Evolutionary conservation across 768 basidiomycete genomes (phyloP), one percentile per base, ranked within the genome.

Genomic region (Auriculariales sp.): DNA sequence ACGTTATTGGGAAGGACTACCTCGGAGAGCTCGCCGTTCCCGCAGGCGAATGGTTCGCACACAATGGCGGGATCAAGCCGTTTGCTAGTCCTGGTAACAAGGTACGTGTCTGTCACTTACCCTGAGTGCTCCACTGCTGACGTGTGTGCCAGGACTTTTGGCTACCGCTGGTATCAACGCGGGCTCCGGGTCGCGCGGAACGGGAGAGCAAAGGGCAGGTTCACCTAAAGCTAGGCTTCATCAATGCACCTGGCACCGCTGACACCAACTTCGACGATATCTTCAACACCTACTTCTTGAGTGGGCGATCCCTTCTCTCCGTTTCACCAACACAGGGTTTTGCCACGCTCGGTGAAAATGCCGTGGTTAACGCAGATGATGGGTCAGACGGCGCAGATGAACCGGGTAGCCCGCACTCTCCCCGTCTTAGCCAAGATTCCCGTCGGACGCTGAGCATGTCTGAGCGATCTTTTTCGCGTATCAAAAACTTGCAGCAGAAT

Each of bases 1-100:
- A 51, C 32, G 14, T 47, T 15, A 33, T 51, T 27, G 50, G 50
- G 11, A 51, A 51, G 28, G 50, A 51, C 27, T 51, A 51, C 28
- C 50, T 51, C 3, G 50, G 29, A 11, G 50, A 51, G 31, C 7
- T 47, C 4, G 29, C 50, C 28, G 4, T 51, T 7, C 28, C 44
- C 12, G 25, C 30, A 3, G 22, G 9, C 22, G 7, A 28, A 12
- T 51, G 50, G 50, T 44, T 44, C 15, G 39, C 22, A 25, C 39
- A 25, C 5, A 44, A 44, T 25, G 19, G 10, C 22, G 39, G 19
- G 6, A 25, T 10, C 4, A 44, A 24, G 39, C 12, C 22, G 9
- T 44, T 44, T 3, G 39, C 0, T 19, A 44, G 35, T 15, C 22
- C 15, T 6, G 35, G n/a, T 15, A 22, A 36, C 35, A 36, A n/a